These are phyloP conservation scores for Psilocybe sp. DNA, from an alignment of 768 basidiomycete genomes.

Conservation along the genomic window DNA sequence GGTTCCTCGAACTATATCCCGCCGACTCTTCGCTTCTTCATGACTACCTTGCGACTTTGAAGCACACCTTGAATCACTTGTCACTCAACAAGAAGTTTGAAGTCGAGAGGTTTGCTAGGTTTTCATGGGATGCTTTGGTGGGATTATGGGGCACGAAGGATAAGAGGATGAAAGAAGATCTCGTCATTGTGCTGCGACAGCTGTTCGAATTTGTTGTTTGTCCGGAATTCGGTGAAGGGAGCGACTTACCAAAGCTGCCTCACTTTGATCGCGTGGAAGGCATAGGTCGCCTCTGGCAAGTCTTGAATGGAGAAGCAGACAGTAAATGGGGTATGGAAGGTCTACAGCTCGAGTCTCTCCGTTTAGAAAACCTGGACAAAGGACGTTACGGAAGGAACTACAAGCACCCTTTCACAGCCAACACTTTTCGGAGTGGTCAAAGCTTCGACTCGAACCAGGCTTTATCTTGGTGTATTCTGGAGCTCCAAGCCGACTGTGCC, in stretches of 20 bases:
- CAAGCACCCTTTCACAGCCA: conserved; percentile 50
- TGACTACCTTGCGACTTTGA: conserved; percentile 68
- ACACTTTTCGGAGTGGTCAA: conserved; percentile 71
- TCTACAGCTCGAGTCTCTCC: conserved; percentile 62
- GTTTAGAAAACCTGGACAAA: conserved; percentile 44
- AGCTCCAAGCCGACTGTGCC: conserved; percentile 78
- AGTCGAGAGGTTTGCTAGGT: conserved; percentile 57
- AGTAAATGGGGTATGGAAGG: conserved; percentile 62
- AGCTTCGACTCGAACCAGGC: conserved; percentile 71
- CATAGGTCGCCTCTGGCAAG: conserved; percentile 49
- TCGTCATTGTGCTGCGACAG: conserved; percentile 68
- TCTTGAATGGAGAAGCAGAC: conserved; percentile 61
- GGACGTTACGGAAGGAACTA: conserved; percentile 11
- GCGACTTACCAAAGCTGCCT: conserved; percentile 6
- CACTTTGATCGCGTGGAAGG: conserved; percentile 42
- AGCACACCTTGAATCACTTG: conserved; percentile 69
- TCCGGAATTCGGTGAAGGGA: conserved; percentile 16
- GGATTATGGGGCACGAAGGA: conserved; percentile 79
- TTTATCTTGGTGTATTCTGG: conserved; percentile 73
- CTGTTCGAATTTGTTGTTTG: conserved; percentile 67
- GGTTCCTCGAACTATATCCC: conserved; percentile 65
- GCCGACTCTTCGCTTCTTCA: conserved; percentile 77
- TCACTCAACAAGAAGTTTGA: conserved; percentile 68
- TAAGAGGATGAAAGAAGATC: conserved; percentile 70
- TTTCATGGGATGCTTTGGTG: conserved; percentile 63